Conservation (phyloP, 768 basidiomycete species). For the Austroboletus eburneus region DNA sequence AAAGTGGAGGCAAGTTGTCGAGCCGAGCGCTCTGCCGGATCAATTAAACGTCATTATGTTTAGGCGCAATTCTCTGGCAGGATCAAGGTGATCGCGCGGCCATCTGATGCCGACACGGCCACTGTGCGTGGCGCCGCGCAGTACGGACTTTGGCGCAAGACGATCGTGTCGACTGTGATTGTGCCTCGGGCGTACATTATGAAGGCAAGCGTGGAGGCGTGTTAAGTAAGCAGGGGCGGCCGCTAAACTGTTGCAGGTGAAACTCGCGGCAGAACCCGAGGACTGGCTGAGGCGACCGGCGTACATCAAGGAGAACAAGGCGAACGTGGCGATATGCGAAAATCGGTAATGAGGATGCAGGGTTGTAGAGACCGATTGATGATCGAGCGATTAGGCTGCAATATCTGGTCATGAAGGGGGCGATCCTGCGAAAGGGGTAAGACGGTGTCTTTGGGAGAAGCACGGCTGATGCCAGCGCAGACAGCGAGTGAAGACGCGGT, state of each 20-base stretch:
- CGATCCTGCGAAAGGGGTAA: slow-evolving; percentile 81
- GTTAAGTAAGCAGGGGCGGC: neutral
- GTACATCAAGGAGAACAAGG: slow-evolving; percentile 75
- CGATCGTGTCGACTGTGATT: slow-evolving; percentile 78
- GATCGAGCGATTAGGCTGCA: slow-evolving; percentile 54
- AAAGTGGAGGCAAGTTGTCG: slow-evolving; percentile 59
- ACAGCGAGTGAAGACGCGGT: slow-evolving; percentile 78
- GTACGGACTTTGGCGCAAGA: slow-evolving; percentile 73
- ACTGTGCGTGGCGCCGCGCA: slow-evolving; percentile 85
- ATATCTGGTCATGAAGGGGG: slow-evolving; percentile 84
- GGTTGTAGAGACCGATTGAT: slow-evolving; percentile 7
- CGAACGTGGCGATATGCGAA: slow-evolving; percentile 75
- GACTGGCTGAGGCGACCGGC: slow-evolving; percentile 83
- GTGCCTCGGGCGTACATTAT: slow-evolving; percentile 82
- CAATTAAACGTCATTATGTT: slow-evolving; percentile 11
- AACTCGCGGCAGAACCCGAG: slow-evolving; percentile 82
- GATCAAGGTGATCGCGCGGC: slow-evolving; percentile 75
- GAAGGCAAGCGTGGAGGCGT: slow-evolving; percentile 49
- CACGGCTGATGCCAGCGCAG: slow-evolving; percentile 35
- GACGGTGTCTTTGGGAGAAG: slow-evolving; percentile 20
- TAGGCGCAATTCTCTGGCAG: slow-evolving; percentile 64
- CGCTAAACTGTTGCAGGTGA: slow-evolving; percentile 49
- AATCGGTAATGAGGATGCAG: slow-evolving; percentile 51
- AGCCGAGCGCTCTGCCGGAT: slow-evolving; percentile 1
- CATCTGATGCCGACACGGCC: slow-evolving; percentile 84